Conservation (phyloP, 2,329 filamentous ascomycete species). For the Calcarisporium arbuscula region DNA sequence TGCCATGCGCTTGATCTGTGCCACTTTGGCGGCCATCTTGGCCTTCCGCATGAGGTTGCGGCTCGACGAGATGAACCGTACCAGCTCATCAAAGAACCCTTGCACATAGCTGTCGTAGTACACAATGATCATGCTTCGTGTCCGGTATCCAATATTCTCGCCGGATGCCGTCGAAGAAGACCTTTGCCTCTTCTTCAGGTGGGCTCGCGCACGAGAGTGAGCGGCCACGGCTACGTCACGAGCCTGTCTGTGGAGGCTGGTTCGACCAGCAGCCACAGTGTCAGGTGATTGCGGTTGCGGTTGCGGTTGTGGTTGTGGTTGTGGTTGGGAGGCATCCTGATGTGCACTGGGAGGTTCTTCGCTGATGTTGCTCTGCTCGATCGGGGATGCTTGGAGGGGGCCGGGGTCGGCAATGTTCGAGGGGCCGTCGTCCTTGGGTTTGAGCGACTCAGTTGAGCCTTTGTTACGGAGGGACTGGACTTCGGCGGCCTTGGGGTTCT, state of each 20-base stretch:
- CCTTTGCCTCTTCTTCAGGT: constrained; percentile 43
- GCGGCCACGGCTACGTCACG: constrained; percentile 39
- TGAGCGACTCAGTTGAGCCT: constrained; percentile 49
- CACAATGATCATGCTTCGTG: constrained; percentile 74
- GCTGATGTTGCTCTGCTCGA: constrained; percentile 3
- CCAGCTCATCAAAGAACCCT: constrained; percentile 72
- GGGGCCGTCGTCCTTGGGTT: constrained; percentile 38
- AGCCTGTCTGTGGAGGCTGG: constrained; percentile 28
- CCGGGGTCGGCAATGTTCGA: constrained; percentile 10
- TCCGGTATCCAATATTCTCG: constrained; percentile 50
- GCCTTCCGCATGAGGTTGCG: constrained; percentile 82
- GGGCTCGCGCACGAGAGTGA: constrained; percentile 39
- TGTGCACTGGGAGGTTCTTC: constrained; percentile 3
- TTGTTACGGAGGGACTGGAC: constrained; percentile 41
- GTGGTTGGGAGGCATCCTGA: no score
- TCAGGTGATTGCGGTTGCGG: constrained; percentile 13
- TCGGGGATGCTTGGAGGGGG: constrained; percentile 1
- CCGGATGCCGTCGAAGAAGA: constrained; percentile 46
- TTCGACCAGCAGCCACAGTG: constrained; percentile 5
- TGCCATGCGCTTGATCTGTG: constrained; percentile 54
- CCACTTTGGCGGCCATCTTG: constrained; percentile 74
- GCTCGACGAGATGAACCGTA: constrained; percentile 72
- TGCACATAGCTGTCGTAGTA: constrained; percentile 89
- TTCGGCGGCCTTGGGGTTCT: constrained; percentile 18
- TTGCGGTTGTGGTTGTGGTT: constrained; percentile 7